Conservation (phyloP, 1,284 basidiomycete genomes). For the Pseudozyma pruni region DNA sequence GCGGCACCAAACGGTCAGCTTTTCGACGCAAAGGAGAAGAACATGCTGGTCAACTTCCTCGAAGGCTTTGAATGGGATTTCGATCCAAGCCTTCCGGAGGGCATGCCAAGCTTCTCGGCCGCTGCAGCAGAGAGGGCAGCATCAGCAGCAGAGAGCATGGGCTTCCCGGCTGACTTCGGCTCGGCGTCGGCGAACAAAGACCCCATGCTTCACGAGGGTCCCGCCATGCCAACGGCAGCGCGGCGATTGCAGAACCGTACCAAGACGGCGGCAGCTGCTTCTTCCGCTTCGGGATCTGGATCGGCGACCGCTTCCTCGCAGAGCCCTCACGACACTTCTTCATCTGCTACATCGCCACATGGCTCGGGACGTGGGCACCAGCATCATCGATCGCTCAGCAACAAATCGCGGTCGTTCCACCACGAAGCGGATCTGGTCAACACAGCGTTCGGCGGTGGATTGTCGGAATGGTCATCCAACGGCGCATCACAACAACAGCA, state of each 20-base stretch:
- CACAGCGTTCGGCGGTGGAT: constrained; percentile 38
- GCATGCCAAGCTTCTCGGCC: constrained; percentile 61
- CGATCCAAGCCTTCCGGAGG: constrained; percentile 56
- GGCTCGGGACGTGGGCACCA: constrained; percentile 25
- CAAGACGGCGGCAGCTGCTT: constrained; percentile 22
- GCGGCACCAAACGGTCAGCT: constrained; percentile 21
- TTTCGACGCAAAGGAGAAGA: constrained; percentile 57
- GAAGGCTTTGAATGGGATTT: constrained; percentile 63
- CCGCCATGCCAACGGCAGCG: constrained; percentile 31
- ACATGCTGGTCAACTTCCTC: constrained; percentile 56
- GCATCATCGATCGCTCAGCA: constrained; percentile 36
- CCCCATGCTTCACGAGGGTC: constrained; percentile 32
- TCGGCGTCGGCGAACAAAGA: constrained; percentile 22
- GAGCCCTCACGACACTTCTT: constrained; percentile 48
- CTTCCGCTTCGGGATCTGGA: constrained; percentile 45
- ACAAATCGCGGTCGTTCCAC: constrained; percentile 34
- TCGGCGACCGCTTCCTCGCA: constrained; percentile 47
- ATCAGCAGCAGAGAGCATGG: constrained; percentile 38
- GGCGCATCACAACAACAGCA: constrained; percentile 13
- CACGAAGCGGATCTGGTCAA: constrained; percentile 48
- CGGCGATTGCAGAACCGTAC: constrained; percentile 32
- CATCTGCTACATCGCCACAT: constrained; percentile 46
- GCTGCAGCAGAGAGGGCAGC: constrained; percentile 47
- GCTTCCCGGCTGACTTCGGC: constrained; percentile 31
- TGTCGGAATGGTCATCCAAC: constrained; percentile 32